Evolutionary conservation across 1,284 basidiomycete genomes (phyloP).

Genomic region (Cystobasidiaceae sp.): DNA sequence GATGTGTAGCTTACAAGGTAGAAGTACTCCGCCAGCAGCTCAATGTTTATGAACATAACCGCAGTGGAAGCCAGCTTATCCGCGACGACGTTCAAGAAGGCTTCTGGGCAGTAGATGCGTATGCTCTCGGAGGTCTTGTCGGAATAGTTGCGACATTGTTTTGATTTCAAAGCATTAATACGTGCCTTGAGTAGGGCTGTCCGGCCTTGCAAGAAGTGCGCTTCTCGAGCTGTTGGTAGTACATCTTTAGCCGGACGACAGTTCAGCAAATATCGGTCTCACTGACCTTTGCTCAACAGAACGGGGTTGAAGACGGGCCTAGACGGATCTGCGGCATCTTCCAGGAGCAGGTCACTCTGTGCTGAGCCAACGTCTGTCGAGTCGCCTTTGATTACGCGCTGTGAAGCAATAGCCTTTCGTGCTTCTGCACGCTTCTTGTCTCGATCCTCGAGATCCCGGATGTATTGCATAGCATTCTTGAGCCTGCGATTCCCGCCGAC

Average conservation of each 20-base stretch:
- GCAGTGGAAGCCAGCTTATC: slow-evolving; percentile 95
- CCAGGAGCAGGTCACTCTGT: slow-evolving; percentile 45
- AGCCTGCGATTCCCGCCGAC: slow-evolving; percentile 80
- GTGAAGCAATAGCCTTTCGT: slow-evolving; percentile 42
- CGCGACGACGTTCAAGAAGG: slow-evolving; percentile 91
- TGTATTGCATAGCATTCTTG: slow-evolving; percentile 71
- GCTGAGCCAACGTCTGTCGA: slow-evolving; percentile 37
- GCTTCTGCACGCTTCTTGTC: slow-evolving; percentile 60
- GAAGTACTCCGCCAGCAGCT: slow-evolving; percentile 95
- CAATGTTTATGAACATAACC: slow-evolving; percentile 96
- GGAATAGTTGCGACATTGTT: slow-evolving; percentile 63
- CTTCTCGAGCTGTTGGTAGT: slow-evolving; percentile 68
- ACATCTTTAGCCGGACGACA: slow-evolving; percentile 7
- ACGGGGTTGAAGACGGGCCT: slow-evolving; percentile 70
- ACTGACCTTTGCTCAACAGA: slow-evolving; percentile 78
- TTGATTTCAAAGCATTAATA: slow-evolving; percentile 73
- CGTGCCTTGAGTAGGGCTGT: slow-evolving; percentile 77
- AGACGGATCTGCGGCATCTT: slow-evolving; percentile 51
- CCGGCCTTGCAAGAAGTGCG: slow-evolving; percentile 77
- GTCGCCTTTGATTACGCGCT: slow-evolving; percentile 49
- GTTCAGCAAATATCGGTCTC: neutral
- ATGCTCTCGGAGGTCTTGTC: slow-evolving; percentile 66
- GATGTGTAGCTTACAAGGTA: slow-evolving; percentile 64
- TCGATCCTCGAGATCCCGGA: slow-evolving; percentile 73
- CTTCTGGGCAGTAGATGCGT: slow-evolving; percentile 88